These are phyloP conservation scores for Pleurotus djamor DNA, from an alignment of 768 basidiomycete species.

Conservation along the genomic window DNA sequence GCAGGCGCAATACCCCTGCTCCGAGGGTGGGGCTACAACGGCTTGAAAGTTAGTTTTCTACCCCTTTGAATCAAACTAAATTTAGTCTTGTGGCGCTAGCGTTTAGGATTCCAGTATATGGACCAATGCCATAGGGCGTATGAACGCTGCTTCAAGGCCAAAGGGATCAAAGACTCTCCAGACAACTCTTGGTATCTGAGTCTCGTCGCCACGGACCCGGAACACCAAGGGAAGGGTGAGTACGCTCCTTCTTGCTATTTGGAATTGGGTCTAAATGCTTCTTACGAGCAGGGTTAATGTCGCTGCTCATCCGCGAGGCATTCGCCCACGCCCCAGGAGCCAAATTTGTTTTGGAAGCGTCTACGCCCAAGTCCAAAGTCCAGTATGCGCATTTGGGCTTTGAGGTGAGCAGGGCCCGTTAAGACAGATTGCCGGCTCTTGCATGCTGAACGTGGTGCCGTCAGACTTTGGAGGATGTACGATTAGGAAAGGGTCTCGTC, in stretches of 20 bases:
- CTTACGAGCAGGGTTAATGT: conserved; percentile 8
- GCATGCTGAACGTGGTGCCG: background rate
- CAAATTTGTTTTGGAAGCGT: conserved; percentile 11
- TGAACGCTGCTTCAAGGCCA: background rate
- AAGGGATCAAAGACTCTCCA: conserved; percentile 3
- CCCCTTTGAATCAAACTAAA: too few relatives aligned
- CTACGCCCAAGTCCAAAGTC: conserved; percentile 4
- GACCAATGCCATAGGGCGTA: background rate
- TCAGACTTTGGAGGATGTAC: background rate
- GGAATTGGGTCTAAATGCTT: background rate
- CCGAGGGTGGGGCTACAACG: conserved; percentile 6
- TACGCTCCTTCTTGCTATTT: background rate
- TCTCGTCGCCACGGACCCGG: conserved; percentile 9
- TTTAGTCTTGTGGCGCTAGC: background rate
- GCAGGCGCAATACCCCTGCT: conserved; percentile 4
- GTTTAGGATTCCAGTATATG: background rate
- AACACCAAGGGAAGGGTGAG: conserved; percentile 9
- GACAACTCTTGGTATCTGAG: conserved; percentile 10
- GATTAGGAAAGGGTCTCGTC: background rate
- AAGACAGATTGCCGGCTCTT: background rate
- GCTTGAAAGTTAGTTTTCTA: background rate
- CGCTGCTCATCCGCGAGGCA: conserved; percentile 10
- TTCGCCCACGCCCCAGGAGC: conserved; percentile 7
- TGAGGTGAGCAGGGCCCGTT: conserved; percentile 10
- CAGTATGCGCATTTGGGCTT: conserved; percentile 10